Conservation (phyloP, 2,329 filamentous ascomycete species). For the Pyricularia grisea region DNA sequence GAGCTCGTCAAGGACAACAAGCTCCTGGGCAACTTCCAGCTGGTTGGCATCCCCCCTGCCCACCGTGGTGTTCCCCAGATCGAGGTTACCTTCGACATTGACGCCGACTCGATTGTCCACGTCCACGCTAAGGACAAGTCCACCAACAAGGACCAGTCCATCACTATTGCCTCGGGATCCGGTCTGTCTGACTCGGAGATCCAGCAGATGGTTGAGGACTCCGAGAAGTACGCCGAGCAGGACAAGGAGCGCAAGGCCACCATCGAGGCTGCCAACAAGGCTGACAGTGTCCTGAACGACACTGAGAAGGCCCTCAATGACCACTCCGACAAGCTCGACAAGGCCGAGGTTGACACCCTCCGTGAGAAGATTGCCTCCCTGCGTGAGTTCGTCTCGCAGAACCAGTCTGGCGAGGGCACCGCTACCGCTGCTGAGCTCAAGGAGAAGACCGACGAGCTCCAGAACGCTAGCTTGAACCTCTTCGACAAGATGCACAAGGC, state of each 20-base stretch:
- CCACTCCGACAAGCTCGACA: conserved; percentile 92
- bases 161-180: conserved; percentile 96
- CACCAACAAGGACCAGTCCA: conserved; percentile 98
- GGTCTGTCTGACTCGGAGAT: conserved; percentile 94
- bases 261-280: conserved; percentile 95
- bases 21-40: conserved; percentile 97
- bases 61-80: conserved; percentile 94
- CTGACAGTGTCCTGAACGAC: conserved; percentile 92
- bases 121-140: conserved; percentile 99
- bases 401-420: conserved; percentile 81
- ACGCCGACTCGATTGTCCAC: conserved; percentile 95
- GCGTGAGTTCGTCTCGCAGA: conserved; percentile 87
- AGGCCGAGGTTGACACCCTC: conserved; percentile 87
- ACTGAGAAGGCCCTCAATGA: conserved; percentile 98
- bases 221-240: conserved; percentile 88
- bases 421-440: conserved; percentile 89
- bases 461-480: conserved; percentile 88
- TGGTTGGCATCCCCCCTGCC: conserved; percentile 91
- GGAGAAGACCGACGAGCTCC: conserved; percentile 97
- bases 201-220: conserved; percentile 94
- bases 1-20: conserved; percentile 99
- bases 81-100: conserved; percentile 98
- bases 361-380: conserved; percentile 84
- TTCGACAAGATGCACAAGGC: conserved; percentile 99
- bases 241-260: conserved; percentile 95